phyloP scores from a whole-genome alignment of 179 eudicot genomes.

The Spinacia oleracea region DNA sequence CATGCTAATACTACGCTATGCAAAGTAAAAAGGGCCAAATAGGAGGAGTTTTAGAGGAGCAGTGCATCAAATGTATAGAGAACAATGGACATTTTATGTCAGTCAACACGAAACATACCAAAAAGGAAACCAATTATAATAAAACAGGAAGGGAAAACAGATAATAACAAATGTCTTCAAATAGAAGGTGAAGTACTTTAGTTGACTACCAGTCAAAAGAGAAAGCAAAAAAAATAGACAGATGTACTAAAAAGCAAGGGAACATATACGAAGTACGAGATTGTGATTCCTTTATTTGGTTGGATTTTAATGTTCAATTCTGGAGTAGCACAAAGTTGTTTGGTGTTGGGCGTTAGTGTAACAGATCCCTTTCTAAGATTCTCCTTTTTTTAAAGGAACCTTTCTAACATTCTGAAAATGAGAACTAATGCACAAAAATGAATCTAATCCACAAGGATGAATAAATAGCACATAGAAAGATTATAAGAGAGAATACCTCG shows the following conservation, averaged over 20 bases:
- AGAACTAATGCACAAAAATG: not conserved
- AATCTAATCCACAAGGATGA: not conserved
- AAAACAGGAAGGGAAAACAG: not conserved
- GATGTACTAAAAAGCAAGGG: no score
- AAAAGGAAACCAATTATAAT: not conserved
- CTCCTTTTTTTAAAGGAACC: no score
- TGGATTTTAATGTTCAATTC: not conserved
- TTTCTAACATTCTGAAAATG: not conserved
- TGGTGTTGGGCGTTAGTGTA: not conserved
- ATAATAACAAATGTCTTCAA: not conserved
- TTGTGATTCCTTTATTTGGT: not conserved
- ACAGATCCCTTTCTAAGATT: not conserved
- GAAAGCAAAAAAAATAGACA: not conserved
- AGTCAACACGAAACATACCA: not conserved
- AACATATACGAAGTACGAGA: not conserved
- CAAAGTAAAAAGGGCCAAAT: not conserved
- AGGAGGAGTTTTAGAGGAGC: not conserved
- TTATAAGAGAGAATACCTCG: conserved; percentile 48
- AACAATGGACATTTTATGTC: not conserved
- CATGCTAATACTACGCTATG: not conserved
- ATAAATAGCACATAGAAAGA: conserved; percentile 7
- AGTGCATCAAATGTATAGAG: not conserved
- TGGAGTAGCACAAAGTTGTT: not conserved
- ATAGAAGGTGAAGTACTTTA: not conserved
- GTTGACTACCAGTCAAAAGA: not conserved